Evolutionary conservation across 768 basidiomycete genomes (phyloP).

Genomic region (Mycena metata): DNA sequence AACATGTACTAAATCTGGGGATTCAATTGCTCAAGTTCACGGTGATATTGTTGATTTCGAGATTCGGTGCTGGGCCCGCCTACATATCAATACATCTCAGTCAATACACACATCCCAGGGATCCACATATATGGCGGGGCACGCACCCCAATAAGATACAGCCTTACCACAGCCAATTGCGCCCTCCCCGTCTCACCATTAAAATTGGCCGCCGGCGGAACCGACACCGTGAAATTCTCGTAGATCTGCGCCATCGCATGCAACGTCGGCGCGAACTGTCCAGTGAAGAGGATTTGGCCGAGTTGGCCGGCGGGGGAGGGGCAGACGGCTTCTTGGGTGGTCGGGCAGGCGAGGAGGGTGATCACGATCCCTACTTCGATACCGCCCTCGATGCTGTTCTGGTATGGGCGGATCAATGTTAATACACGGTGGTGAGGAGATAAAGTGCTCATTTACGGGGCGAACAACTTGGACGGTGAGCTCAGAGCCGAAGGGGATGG

Average conservation of each 20-base stretch:
- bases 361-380: constrained; percentile 35
- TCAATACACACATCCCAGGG: too few species aligned
- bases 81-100: not conserved
- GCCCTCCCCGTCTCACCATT: constrained; percentile 4
- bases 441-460: constrained; percentile 11
- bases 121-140: too few species aligned
- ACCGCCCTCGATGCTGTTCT: constrained; percentile 29
- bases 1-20: too few species aligned
- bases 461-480: constrained; percentile 29
- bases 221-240: constrained; percentile 32
- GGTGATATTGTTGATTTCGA: constrained; percentile 26
- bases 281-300: constrained; percentile 13
- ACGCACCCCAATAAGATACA: constrained; percentile 30
- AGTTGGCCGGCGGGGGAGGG: constrained; percentile 20
- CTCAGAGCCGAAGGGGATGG: constrained; percentile 1
- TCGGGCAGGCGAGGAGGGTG: constrained; percentile 22
- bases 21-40: constrained; percentile 21
- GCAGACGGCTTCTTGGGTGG: constrained; percentile 1
- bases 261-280: constrained; percentile 16
- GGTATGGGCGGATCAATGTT: not conserved
- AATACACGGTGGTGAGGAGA: not conserved
- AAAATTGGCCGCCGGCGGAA: constrained; percentile 8
- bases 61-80: constrained; percentile 20
- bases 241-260: constrained; percentile 20
- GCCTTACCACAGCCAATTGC: constrained; percentile 25